Evolutionary conservation across 2,329 filamentous ascomycete genomes (phyloP).

Genomic region (Cladosporium colombiae): DNA sequence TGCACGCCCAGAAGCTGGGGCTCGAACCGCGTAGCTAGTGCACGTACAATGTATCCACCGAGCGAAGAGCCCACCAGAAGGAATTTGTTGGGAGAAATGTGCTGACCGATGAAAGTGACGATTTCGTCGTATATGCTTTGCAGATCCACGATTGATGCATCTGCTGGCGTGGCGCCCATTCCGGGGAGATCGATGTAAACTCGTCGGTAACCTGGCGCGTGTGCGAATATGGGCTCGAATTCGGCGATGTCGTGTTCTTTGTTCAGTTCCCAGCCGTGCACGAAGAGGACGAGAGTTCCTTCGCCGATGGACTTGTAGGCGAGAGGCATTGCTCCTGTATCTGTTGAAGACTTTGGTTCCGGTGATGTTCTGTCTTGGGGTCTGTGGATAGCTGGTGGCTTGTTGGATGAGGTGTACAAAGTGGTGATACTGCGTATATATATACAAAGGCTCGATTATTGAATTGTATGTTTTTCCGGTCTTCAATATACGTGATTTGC

Average conservation of each 20-base stretch:
- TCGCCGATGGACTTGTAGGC: conserved; percentile 5
- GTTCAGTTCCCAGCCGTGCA: conserved; percentile 22
- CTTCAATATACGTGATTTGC: not conserved
- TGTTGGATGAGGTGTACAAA: not conserved
- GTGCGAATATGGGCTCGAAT: conserved; percentile 22
- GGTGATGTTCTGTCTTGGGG: not conserved
- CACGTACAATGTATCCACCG: conserved; percentile 22
- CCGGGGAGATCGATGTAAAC: conserved; percentile 23
- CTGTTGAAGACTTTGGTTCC: not conserved
- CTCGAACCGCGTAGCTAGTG: conserved; percentile 17
- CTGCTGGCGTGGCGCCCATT: conserved; percentile 16
- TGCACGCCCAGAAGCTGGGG: conserved; percentile 16
- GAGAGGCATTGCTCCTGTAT: not conserved
- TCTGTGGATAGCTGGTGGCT: not conserved
- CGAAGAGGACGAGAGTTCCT: conserved; percentile 21
- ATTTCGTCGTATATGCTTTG: conserved; percentile 20
- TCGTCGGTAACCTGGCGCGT: conserved; percentile 10
- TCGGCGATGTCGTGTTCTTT: conserved; percentile 17
- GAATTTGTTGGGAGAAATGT: conserved; percentile 20
- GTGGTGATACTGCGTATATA: not conserved
- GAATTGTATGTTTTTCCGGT: not conserved
- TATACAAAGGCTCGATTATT: not conserved
- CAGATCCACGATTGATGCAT: conserved; percentile 5
- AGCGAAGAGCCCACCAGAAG: conserved; percentile 21
- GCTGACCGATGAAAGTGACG: conserved; percentile 13